Percentiles rank a stretch among this genome's conserved stretches.
Evolutionary conservation across 306 rosid genomes (phyloP).

Genomic region (Cicer chorassanicum): DNA sequence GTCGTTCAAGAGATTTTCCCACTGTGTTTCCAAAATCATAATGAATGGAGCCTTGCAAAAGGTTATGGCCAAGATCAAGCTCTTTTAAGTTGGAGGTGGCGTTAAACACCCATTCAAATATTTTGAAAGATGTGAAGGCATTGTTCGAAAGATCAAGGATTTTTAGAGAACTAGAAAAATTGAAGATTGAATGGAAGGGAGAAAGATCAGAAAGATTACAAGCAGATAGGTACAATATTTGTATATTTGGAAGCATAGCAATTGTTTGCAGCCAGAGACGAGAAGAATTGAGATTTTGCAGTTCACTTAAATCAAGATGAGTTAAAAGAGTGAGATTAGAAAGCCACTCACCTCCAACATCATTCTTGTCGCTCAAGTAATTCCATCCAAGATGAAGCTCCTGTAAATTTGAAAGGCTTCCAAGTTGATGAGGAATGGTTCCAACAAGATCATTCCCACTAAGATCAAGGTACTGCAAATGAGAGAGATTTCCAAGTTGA

Average conservation of each 20-base stretch:
- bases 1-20: background rate
- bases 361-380: background rate
- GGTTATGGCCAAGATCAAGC: background rate
- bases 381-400: slow-evolving; percentile 19
- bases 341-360: slow-evolving; percentile 25
- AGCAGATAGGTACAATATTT: background rate
- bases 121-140: background rate
- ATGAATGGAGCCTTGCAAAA: background rate
- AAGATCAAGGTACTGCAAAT: slow-evolving; percentile 37
- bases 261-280: background rate
- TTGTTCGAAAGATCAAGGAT: background rate
- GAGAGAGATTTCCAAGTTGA: slow-evolving; percentile 35
- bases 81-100: slow-evolving; percentile 14
- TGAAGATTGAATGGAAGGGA: background rate
- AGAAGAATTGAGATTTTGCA: slow-evolving; percentile 12
- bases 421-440: slow-evolving; percentile 42
- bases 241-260: slow-evolving; percentile 35
- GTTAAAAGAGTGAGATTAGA: slow-evolving; percentile 45
- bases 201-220: slow-evolving; percentile 39
- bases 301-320: slow-evolving; percentile 2
- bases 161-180: slow-evolving; percentile 37
- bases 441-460: background rate
- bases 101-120: slow-evolving; percentile 41
- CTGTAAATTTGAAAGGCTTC: slow-evolving; percentile 41
- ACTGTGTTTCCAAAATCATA: slow-evolving; percentile 4